A percentile compares a stretch with the other conserved stretches of the same genome.
Evolutionary conservation across 2,329 filamentous ascomycete species (phyloP).

Genomic region (Penicillium sp.): DNA sequence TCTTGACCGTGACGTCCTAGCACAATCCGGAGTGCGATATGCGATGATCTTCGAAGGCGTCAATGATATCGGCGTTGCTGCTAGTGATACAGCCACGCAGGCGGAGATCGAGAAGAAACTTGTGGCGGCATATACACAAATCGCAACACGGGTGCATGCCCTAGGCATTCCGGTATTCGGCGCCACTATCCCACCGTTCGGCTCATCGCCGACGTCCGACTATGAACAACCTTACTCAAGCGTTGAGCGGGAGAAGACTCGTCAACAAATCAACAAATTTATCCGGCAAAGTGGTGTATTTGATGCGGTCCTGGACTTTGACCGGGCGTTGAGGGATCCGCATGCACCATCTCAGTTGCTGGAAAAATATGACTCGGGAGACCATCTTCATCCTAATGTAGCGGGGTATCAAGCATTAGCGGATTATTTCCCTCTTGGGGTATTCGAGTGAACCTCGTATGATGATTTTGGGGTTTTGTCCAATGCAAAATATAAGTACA

Average conservation of each 20-base stretch:
- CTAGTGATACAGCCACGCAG: slow-evolving; percentile 47
- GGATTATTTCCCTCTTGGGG: slow-evolving; percentile 55
- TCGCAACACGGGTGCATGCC: slow-evolving; percentile 54
- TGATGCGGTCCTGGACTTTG: slow-evolving; percentile 63
- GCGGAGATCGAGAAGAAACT: slow-evolving; percentile 50
- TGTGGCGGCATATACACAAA: slow-evolving; percentile 58
- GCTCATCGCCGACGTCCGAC: slow-evolving; percentile 33
- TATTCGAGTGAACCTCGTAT: slow-evolving; percentile 42
- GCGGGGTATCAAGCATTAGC: slow-evolving; percentile 61
- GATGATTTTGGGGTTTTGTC: too few species aligned
- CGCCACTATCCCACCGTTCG: slow-evolving; percentile 66
- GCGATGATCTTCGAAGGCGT: slow-evolving; percentile 67
- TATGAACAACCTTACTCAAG: slow-evolving; percentile 53
- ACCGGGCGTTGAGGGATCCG: slow-evolving; percentile 54
- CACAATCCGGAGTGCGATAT: slow-evolving; percentile 57
- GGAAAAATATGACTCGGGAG: slow-evolving; percentile 57
- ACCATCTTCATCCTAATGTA: slow-evolving; percentile 63
- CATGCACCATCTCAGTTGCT: slow-evolving; percentile 50
- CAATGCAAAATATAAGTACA: neutral
- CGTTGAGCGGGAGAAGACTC: slow-evolving; percentile 54
- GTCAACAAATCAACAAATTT: slow-evolving; percentile 60
- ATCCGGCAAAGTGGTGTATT: slow-evolving; percentile 58
- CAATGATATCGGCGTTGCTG: slow-evolving; percentile 62
- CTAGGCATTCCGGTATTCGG: slow-evolving; percentile 58
- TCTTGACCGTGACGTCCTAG: slow-evolving; percentile 63